Base-by-base conservation (phyloP, 768 basidiomycete genomes). In the Lactarius evosmus region DNA sequence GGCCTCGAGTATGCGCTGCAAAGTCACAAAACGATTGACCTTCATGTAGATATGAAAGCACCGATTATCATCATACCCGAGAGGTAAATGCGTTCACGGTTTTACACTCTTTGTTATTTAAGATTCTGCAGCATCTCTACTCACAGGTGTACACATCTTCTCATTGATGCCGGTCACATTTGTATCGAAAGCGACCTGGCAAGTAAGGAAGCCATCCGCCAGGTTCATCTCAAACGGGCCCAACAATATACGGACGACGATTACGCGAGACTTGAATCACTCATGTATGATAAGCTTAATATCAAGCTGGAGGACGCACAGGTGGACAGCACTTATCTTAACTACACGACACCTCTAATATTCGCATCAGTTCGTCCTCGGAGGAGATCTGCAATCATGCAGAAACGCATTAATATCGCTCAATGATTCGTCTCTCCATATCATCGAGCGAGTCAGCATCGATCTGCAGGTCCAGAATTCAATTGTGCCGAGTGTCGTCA, bases 61-160 rank as follows among this genome's bases (percentile, higher is more conserved):
- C 97, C 97, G 6, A 85, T 99, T 69, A 97, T 99, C 72, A 93
- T 99, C 70, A 83, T 98, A 58, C 97, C 97, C 1, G 96, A 98
- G 77, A 87, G 93, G 93, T 95, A 72, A 63, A 73, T 66, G 14
- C 53, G 9, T n/a, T 51, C 22, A 7, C 55, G 7, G 8, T 36
- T 69, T 49, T 65, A 60, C n/a, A 27, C n/a, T 27, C 49, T 58
- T 44, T 61, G 11, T 38, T 27, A 64, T 57, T 55, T 61, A 40
- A 61, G 22, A 40, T 19, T 27, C 59, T 63, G 1, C 62, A 96
- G 93, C 68, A 83, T 98, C 56, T 89, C 87, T 3, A 85, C 85
- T 7, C 81, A 83, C 63, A 75, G 85, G 25, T 89, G 93, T 76
- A 93, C 85, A 70, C 91, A 97, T 72, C 81, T 98, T 58, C 85